Evolutionary conservation across 2,329 filamentous ascomycete genomes (phyloP), one percentile per base, ranked within the genome.

Genomic region (Cytospora piceae): DNA sequence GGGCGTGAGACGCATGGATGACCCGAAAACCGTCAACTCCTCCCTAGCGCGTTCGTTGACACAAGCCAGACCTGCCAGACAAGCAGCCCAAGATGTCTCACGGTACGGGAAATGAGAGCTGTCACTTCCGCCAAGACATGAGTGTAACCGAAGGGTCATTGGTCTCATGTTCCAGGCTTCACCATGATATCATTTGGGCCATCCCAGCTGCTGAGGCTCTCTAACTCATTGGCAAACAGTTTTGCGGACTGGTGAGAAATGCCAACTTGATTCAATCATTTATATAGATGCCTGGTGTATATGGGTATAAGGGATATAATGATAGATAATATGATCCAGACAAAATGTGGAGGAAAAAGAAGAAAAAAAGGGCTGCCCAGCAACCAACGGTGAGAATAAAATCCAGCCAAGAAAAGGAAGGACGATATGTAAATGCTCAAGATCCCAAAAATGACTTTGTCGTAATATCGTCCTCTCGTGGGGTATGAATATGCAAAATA

Each of bases 251-350:
- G 42, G 42, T 11, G n/a, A 49, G n/a, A 22, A 22, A 12, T 49
- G 20, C 42, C 42, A 49, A 49, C 46, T 12, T 49, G 46, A 49
- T 49, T 46, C n/a, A 17, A 12, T 24, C 46, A 27, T 52, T 27
- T 57, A 52, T 56, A 32, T 49, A 49, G 22, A 58, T 64, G 61
- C 61, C 55, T 58, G 55, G 31, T 64, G 29, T 58, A 60, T 60
- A 51, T 27, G 57, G 56, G 63, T 61, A 65, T 65, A 55, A 52
- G 58, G 34, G 51, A 46, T 59, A 22, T 59, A 49, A 32, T 51
- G 57, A 51, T 29, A 20, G n/a, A 54, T 51, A 29, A 27, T 14
- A 22, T 20, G 17, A 42, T 46, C 27, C 24, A 34, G 31, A 37
- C 32, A 8, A 34, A 34, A 9, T 12, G 32, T 34, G 27, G 27